A percentile compares a stretch with the other conserved stretches of the same genome.
Evolutionary conservation across 2,329 filamentous ascomycete species (phyloP).

Genomic region (Erysiphe neolycopersici): DNA sequence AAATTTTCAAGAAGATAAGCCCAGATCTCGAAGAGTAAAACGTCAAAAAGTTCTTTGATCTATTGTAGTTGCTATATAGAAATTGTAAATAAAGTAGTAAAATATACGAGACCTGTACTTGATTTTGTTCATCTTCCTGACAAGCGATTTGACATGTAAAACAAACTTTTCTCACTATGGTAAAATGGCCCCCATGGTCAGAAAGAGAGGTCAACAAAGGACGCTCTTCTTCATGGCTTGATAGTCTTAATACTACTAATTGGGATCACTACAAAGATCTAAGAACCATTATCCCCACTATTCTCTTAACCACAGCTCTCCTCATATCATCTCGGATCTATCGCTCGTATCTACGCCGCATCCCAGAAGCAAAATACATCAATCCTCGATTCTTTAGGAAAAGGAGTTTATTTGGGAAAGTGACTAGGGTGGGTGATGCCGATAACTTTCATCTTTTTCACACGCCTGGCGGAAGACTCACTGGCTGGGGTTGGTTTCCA

Average conservation of each 20-base stretch:
- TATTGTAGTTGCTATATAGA: background rate
- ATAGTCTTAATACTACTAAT: constrained; percentile 20
- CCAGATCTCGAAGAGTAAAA: background rate
- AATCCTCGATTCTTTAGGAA: constrained; percentile 47
- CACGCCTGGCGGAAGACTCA: constrained; percentile 64
- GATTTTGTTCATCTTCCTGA: no score
- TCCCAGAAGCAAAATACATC: constrained; percentile 53
- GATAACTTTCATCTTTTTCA: constrained; percentile 91
- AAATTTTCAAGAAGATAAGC: background rate
- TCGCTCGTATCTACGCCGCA: constrained; percentile 54
- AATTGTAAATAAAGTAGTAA: no score
- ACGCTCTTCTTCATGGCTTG: constrained; percentile 16
- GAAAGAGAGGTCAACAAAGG: constrained; percentile 11
- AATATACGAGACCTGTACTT: no score
- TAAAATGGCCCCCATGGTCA: constrained; percentile 23
- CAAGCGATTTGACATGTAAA: background rate
- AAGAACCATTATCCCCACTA: constrained; percentile 24
- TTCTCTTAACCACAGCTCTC: constrained; percentile 27
- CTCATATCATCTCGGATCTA: constrained; percentile 32
- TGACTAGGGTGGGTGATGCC: constrained; percentile 87
- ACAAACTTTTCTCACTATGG: constrained; percentile 9
- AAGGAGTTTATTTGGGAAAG: constrained; percentile 54
- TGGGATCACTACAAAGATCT: constrained; percentile 29
- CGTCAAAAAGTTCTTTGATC: background rate
- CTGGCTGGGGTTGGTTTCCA: constrained; percentile 80